Conservation (phyloP, 129 eudicot species). For the Arctium minus region DNA sequence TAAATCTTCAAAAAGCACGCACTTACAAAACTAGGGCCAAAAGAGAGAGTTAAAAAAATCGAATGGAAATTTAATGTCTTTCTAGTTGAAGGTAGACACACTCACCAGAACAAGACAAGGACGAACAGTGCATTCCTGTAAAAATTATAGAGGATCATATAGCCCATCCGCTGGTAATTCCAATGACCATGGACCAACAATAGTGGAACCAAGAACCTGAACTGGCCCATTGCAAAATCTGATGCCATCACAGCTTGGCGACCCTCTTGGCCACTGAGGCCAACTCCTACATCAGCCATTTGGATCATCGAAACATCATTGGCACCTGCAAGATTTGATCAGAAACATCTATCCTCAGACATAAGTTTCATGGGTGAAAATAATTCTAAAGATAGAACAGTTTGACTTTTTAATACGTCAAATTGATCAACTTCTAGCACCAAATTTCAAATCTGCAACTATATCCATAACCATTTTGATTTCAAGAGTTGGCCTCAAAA, state of each 20-base stretch:
- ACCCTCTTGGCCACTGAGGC: conserved; percentile 98
- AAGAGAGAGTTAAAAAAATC: neutral
- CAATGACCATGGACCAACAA: conserved; percentile 97
- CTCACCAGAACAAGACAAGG: conserved; percentile 87
- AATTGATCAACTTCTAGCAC: neutral
- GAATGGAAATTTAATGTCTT: neutral
- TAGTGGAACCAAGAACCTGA: conserved; percentile 82
- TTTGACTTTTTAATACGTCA: neutral
- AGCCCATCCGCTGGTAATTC: conserved; percentile 97
- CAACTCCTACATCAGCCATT: conserved; percentile 99
- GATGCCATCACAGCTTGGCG: conserved; percentile 99
- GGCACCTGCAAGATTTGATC: conserved; percentile 57
- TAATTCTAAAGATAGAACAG: neutral
- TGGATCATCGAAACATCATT: conserved; percentile 99
- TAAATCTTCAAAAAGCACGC: too few relatives aligned
- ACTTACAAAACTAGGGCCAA: too few relatives aligned
- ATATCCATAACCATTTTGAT: neutral
- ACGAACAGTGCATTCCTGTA: conserved; percentile 90
- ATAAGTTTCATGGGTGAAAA: neutral
- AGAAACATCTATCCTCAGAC: neutral
- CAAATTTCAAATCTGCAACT: neutral
- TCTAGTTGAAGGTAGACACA: conserved; percentile 7
- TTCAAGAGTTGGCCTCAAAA: neutral
- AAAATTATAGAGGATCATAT: conserved; percentile 89
- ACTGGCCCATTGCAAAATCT: conserved; percentile 98